A percentile compares a stretch with the other conserved stretches of the same genome.
These are phyloP conservation scores for Coemansia sp. DNA, from an alignment of 192 early-diverging fungal species.

Conservation along the genomic window DNA sequence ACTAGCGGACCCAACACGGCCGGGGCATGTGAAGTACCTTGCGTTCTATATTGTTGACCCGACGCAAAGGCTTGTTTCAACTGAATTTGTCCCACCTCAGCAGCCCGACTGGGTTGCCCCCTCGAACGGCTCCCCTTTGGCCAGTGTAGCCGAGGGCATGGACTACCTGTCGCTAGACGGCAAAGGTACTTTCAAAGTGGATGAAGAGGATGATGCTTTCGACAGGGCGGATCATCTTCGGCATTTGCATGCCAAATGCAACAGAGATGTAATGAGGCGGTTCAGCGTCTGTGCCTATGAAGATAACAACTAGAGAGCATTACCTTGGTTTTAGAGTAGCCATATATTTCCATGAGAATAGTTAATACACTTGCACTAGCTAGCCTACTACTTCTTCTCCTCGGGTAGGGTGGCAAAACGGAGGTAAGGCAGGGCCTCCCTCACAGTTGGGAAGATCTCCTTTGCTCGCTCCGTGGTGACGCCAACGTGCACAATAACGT, in stretches of 20 bases:
- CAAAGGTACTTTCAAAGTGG: background rate
- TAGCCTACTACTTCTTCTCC: slow-evolving; percentile 10
- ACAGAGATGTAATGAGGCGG: background rate
- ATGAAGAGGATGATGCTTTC: background rate
- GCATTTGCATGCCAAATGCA: background rate
- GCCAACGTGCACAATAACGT: slow-evolving; percentile 89
- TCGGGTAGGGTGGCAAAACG: slow-evolving; percentile 56
- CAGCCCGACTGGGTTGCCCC: slow-evolving; percentile 48
- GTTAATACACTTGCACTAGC: background rate
- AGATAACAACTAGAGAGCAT: background rate
- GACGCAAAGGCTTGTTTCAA: slow-evolving; percentile 50
- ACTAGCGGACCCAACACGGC: slow-evolving; percentile 57
- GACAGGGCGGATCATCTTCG: background rate
- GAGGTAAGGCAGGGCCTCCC: slow-evolving; percentile 81
- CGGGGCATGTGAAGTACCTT: slow-evolving; percentile 65
- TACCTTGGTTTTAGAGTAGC: background rate
- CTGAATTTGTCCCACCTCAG: slow-evolving; percentile 64
- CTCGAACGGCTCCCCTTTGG: background rate
- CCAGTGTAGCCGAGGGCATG: background rate
- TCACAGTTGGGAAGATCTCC: slow-evolving; percentile 78
- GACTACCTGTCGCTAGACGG: background rate
- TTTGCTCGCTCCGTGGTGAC: slow-evolving; percentile 82
- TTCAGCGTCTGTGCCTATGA: background rate
- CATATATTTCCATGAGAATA: background rate
- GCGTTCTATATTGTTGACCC: slow-evolving; percentile 73